These are phyloP conservation scores for Nakazawaea peltata DNA, from an alignment of 805 yeast species.

Conservation along the genomic window DNA sequence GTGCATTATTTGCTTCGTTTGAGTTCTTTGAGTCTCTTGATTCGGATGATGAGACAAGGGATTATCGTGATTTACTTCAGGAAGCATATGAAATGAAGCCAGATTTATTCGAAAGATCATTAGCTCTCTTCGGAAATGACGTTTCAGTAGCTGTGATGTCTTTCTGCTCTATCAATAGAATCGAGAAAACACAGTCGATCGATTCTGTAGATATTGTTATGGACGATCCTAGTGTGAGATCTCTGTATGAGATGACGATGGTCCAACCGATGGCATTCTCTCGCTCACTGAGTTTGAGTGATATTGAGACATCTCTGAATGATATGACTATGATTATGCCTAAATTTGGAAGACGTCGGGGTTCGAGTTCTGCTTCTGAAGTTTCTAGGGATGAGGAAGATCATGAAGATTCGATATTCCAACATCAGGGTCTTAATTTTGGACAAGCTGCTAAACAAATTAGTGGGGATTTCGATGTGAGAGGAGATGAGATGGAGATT, in stretches of 20 bases:
- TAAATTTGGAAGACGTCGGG: constrained; percentile 11
- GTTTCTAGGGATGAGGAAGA: constrained; percentile 2
- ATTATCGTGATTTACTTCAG: not conserved
- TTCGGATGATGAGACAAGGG: constrained; percentile 13
- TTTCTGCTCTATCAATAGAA: constrained; percentile 13
- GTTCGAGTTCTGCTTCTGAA: not conserved
- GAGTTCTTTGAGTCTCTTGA: constrained; percentile 27
- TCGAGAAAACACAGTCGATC: constrained; percentile 11
- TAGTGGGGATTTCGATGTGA: too few relatives aligned
- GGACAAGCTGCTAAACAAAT: constrained; percentile 4
- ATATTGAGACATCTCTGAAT: constrained; percentile 13
- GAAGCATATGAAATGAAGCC: constrained; percentile 1
- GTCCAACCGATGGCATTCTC: not conserved
- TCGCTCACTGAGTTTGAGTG: constrained; percentile 6
- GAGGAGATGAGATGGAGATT: constrained; percentile 4
- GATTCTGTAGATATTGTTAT: constrained; percentile 14
- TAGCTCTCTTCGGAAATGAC: not conserved
- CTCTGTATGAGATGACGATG: constrained; percentile 10
- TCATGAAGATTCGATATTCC: constrained; percentile 7
- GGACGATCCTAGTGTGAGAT: constrained; percentile 6
- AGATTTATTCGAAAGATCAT: not conserved
- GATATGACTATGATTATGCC: constrained; percentile 20
- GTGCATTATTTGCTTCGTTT: constrained; percentile 24
- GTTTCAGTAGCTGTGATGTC: constrained; percentile 13
- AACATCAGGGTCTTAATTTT: constrained; percentile 7